Percentiles rank a stretch among this genome's conserved stretches.
These are phyloP conservation scores for Aureobasidium sp. DNA, from an alignment of 2,329 filamentous ascomycete species.

Conservation along the genomic window DNA sequence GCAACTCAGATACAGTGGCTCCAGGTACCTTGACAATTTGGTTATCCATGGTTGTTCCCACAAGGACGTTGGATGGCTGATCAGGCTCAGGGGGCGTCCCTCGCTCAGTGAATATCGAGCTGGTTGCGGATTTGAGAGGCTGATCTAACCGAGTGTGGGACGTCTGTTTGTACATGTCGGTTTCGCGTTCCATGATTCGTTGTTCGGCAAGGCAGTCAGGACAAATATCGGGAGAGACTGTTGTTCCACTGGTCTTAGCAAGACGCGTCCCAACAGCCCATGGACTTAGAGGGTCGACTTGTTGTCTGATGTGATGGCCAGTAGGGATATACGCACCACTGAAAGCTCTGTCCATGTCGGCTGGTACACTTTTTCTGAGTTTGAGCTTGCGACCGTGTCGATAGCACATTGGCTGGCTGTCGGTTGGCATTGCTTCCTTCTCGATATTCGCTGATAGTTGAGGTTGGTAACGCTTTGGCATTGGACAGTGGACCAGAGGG, in stretches of 20 bases:
- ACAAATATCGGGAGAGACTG: slow-evolving; percentile 18
- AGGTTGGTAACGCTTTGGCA: slow-evolving; percentile 10
- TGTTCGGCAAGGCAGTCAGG: slow-evolving; percentile 25
- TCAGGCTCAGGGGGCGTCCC: slow-evolving; percentile 8
- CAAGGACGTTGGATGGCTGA: slow-evolving; percentile 9
- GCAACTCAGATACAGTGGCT: slow-evolving; percentile 8
- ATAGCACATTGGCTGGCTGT: slow-evolving; percentile 16
- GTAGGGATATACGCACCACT: slow-evolving; percentile 23
- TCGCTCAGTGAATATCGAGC: slow-evolving; percentile 11
- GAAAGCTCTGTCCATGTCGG: slow-evolving; percentile 20
- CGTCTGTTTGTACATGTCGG: neutral
- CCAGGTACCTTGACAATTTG: slow-evolving; percentile 14
- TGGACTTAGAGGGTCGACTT: slow-evolving; percentile 24
- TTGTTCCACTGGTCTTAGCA: slow-evolving; percentile 16
- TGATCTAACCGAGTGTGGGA: neutral
- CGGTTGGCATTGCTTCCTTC: neutral
- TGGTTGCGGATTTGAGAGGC: neutral
- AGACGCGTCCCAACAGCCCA: slow-evolving; percentile 17
- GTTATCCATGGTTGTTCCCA: slow-evolving; percentile 12
- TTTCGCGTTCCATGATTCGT: slow-evolving; percentile 19
- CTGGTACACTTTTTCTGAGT: slow-evolving; percentile 15
- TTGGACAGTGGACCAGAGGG: slow-evolving; percentile 10
- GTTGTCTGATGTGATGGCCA: slow-evolving; percentile 18
- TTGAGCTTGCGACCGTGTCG: slow-evolving; percentile 23
- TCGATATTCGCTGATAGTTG: neutral